Evolutionary conservation across 169 alveolate species (phyloP), one percentile per base, ranked within the genome.

Genomic region (Neospora caninum): DNA sequence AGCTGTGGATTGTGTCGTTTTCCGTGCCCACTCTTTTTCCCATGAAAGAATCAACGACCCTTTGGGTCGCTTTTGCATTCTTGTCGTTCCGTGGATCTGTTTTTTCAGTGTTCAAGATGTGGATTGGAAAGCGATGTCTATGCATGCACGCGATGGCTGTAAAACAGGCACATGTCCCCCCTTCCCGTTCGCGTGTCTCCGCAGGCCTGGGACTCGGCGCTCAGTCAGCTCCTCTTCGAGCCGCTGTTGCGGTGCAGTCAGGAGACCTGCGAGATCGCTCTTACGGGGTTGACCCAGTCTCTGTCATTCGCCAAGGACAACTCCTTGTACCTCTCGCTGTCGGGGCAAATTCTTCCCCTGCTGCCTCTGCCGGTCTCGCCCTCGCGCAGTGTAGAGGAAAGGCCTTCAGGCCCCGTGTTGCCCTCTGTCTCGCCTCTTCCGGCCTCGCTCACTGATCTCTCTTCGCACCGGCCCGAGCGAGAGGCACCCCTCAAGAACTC

Each of bases 161-260:
- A 49, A 49, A 49, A 49, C 58, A 49, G 13, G 13, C 58, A 49
- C 58, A 13, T 49, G 4, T 49, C 58, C 13, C 13, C 13, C 58
- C 58, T 49, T 49, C 13, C 13, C 58, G 4, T 49, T 20, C 39
- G 89, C 38, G 6, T 38, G 39, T 36, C 67, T 82, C 67, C 41
- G 64, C 89, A 82, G 89, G 89, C 38, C 10, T 82, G 89, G 89
- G 89, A 82, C 10, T 29, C 43, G 41, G 89, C 89, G 22, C 89
- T 82, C 41, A 42, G 43, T 25, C 89, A 82, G 89, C 89, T 82
- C n/a, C 69, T 82, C n/a, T 39, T 82, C 67, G 89, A 82, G 53
- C 41, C 89, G 27, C 67, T 41, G 41, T 31, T 82, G 69, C 67
- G 69, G 67, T 42, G 89, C 67, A 31, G 84, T 36, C 25, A 43